Conservation (phyloP, 2,329 filamentous ascomycete species). For the Dactylella cylindrospora region DNA sequence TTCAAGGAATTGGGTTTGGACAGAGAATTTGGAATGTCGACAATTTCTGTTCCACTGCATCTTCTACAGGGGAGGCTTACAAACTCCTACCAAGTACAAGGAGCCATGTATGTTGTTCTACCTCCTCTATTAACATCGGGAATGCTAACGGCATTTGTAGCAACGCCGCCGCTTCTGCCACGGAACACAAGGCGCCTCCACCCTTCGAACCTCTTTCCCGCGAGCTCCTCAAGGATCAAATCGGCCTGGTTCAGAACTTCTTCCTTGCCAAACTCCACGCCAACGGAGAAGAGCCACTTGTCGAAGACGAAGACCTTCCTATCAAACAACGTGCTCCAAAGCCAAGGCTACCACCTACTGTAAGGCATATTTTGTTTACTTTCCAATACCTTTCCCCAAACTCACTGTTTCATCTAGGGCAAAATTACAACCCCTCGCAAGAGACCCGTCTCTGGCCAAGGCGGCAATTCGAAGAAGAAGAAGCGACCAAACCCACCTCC, state of each 20-base stretch:
- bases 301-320: slow-evolving; percentile 93
- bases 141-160: slow-evolving; percentile 50
- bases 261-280: slow-evolving; percentile 86
- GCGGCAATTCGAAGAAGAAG: slow-evolving; percentile 82
- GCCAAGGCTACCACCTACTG: slow-evolving; percentile 61
- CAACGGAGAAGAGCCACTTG: slow-evolving; percentile 75
- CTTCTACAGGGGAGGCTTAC: slow-evolving; percentile 88
- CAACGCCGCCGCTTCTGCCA: slow-evolving; percentile 62
- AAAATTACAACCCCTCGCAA: slow-evolving; percentile 87
- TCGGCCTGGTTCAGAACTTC: slow-evolving; percentile 86
- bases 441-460: slow-evolving; percentile 76
- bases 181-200: slow-evolving; percentile 68
- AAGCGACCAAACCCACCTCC: slow-evolving; percentile 71
- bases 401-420: slow-evolving; percentile 58
- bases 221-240: slow-evolving; percentile 74
- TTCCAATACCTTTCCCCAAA: slow-evolving; percentile 55
- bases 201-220: slow-evolving; percentile 75
- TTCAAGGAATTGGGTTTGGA: slow-evolving; percentile 94
- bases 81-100: slow-evolving; percentile 78
- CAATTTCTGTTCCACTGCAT: slow-evolving; percentile 88
- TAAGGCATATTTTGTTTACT: slow-evolving; percentile 55
- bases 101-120: slow-evolving; percentile 57
- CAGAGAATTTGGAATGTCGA: slow-evolving; percentile 82
- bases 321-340: slow-evolving; percentile 77
- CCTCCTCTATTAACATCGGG: slow-evolving; percentile 7